A percentile compares a stretch with the other conserved stretches of the same genome.
These are phyloP conservation scores for Mortierella sp. DNA, from an alignment of 371 early-diverging fungal species.

Conservation along the genomic window DNA sequence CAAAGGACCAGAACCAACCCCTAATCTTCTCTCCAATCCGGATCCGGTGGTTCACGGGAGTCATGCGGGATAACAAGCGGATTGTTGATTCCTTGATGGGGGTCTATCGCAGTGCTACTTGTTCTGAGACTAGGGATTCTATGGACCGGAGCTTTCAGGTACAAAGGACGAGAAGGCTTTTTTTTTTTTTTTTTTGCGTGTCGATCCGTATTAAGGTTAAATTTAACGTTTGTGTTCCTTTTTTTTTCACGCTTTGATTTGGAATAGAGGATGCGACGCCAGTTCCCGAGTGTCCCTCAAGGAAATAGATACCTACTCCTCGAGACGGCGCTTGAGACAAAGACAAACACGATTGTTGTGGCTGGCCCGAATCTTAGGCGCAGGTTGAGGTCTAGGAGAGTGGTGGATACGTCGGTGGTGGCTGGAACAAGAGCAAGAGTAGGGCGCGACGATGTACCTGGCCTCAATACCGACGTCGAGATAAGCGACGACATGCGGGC, in stretches of 20 bases:
- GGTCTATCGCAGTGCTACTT: neutral
- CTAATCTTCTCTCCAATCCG: slow-evolving; percentile 24
- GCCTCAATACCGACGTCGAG: neutral
- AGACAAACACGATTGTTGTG: slow-evolving; percentile 11
- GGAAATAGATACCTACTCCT: slow-evolving; percentile 8
- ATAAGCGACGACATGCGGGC: neutral
- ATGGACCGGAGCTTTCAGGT: neutral
- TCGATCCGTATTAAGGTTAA: neutral
- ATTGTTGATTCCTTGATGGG: slow-evolving; percentile 11
- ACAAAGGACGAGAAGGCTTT: neutral
- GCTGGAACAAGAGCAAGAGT: neutral
- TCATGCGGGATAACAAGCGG: neutral
- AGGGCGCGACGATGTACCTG: neutral
- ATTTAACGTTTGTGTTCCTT: too few relatives aligned
- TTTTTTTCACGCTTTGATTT: neutral
- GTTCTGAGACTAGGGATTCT: neutral
- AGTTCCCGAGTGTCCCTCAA: slow-evolving; percentile 18
- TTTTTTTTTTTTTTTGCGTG: neutral
- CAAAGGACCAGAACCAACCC: slow-evolving; percentile 4
- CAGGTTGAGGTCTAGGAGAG: neutral
- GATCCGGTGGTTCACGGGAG: neutral
- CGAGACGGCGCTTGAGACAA: slow-evolving; percentile 16
- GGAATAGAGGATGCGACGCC: slow-evolving; percentile 11
- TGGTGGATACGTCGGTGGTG: too few relatives aligned
- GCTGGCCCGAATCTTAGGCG: neutral